These are phyloP conservation scores for Vigna trinervia DNA, from an alignment of 306 rosid genomes.

Conservation along the genomic window DNA sequence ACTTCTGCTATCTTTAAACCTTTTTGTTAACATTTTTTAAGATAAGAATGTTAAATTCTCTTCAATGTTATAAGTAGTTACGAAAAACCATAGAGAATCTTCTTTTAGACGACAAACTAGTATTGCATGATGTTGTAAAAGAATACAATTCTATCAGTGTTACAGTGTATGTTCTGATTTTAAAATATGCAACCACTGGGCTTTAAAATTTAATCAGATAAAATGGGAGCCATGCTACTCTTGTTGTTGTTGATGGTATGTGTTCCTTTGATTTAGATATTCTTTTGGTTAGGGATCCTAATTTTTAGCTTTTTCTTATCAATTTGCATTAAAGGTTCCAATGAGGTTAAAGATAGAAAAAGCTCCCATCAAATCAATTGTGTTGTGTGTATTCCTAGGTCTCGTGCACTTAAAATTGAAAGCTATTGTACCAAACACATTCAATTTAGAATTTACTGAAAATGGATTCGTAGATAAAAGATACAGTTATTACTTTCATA, in stretches of 20 bases:
- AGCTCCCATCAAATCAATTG: not conserved
- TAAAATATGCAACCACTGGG: not conserved
- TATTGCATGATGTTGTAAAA: not conserved
- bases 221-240: not conserved
- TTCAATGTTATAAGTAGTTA: not conserved
- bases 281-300: too few species aligned
- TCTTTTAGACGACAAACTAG: not conserved
- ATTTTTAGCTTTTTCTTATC: not conserved
- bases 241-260: not conserved
- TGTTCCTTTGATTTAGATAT: not conserved
- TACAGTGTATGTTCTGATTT: not conserved
- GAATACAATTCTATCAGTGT: not conserved
- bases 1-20: not conserved
- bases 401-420: not conserved
- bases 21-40: not conserved
- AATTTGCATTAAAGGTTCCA: constrained; percentile 2
- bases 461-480: not conserved
- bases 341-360: not conserved
- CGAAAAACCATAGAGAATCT: not conserved
- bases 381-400: constrained; percentile 12
- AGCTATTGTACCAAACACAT: not conserved
- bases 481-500: not conserved
- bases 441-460: not conserved
- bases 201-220: not conserved
- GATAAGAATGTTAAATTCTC: not conserved